Conservation (phyloP, 2,329 filamentous ascomycete genomes). For the Drechslerella coelobrocha region DNA sequence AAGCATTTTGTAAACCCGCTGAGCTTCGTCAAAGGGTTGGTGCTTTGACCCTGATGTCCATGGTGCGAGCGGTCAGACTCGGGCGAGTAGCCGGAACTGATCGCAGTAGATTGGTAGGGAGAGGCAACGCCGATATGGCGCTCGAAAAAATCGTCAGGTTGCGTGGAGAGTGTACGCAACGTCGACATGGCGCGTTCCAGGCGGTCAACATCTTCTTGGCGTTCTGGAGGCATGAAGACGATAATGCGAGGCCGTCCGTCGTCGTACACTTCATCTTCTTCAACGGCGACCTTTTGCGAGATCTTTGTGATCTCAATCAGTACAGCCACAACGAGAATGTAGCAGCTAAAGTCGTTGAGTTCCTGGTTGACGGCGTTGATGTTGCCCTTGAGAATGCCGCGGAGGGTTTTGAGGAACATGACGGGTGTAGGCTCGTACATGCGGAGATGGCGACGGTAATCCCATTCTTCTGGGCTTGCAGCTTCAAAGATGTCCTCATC, state of each 20-base stretch:
- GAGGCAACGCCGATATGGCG: conserved; percentile 44
- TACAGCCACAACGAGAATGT: conserved; percentile 53
- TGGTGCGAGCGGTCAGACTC: conserved; percentile 42
- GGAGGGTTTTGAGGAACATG: conserved; percentile 53
- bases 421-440: conserved; percentile 50
- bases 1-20: conserved; percentile 54
- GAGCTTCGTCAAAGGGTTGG: conserved; percentile 47
- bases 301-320: conserved; percentile 55
- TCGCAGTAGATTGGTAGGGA: conserved; percentile 25
- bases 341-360: conserved; percentile 53
- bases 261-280: conserved; percentile 52
- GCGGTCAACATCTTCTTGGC: conserved; percentile 50
- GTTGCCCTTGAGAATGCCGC: conserved; percentile 52
- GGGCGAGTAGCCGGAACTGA: conserved; percentile 35
- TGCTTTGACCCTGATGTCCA: conserved; percentile 11
- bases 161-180: conserved; percentile 38
- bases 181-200: conserved; percentile 48
- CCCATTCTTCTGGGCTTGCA: conserved; percentile 52
- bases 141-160: conserved; percentile 49
- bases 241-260: conserved; percentile 45
- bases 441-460: conserved; percentile 50
- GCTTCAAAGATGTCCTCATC: conserved; percentile 54
- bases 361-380: conserved; percentile 52
- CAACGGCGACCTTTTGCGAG: conserved; percentile 53
- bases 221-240: conserved; percentile 52